These are phyloP conservation scores for Komagataella ulmi DNA, from an alignment of 805 yeast species.

Conservation along the genomic window DNA sequence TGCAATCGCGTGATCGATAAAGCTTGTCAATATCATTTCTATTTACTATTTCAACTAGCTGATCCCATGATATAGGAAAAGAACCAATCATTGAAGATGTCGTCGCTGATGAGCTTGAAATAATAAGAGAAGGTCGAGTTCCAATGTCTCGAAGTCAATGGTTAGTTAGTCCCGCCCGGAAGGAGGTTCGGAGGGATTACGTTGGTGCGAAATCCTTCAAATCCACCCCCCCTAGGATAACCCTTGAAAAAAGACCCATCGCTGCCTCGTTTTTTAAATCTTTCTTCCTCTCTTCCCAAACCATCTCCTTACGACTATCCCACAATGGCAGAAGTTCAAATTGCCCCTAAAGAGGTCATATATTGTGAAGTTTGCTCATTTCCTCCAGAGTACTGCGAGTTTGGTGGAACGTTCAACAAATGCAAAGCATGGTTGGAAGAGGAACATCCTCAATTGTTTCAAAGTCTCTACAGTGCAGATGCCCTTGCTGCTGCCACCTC, in stretches of 20 bases:
- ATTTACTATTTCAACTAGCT: constrained; percentile 22
- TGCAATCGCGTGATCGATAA: constrained; percentile 31
- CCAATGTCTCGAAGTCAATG: background rate
- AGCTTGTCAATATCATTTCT: constrained; percentile 30
- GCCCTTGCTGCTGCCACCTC: constrained; percentile 43
- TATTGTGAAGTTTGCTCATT: constrained; percentile 74
- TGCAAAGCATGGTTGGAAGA: constrained; percentile 76
- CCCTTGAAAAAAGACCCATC: background rate
- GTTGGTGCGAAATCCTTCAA: too few relatives aligned
- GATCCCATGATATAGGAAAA: constrained; percentile 33
- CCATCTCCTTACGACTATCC: background rate
- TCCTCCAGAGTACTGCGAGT: constrained; percentile 92
- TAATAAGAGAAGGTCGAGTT: background rate
- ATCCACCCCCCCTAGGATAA: background rate
- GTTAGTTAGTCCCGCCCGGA: background rate
- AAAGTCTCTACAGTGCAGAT: constrained; percentile 46
- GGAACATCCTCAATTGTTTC: constrained; percentile 41
- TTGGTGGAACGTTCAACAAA: constrained; percentile 66
- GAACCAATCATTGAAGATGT: background rate
- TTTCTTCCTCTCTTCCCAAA: background rate
- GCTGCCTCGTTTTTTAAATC: background rate
- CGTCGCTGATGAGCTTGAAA: background rate
- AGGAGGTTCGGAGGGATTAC: background rate
- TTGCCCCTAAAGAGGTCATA: constrained; percentile 23
- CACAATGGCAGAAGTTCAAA: background rate